Base-by-base conservation (phyloP, 805 yeast genomes). In the Osmozyma mogii region DNA sequence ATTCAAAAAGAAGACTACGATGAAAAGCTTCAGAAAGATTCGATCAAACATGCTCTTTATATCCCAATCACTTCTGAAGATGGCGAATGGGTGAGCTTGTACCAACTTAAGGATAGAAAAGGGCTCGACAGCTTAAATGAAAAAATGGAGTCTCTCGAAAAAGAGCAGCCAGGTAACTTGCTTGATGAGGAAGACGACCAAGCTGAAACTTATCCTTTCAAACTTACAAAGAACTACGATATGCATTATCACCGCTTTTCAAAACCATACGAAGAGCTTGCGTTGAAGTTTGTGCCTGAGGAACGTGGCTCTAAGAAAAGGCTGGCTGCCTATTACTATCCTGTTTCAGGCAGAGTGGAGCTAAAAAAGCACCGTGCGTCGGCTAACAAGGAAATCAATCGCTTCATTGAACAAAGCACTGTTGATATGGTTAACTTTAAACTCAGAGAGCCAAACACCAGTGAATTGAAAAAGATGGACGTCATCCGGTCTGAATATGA, bases 331-430 rank as follows among this genome's bases (percentile, higher is more conserved):
- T 72, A 69, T 44, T 92, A 81, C 51, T 74, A 81, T 35, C 95
- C 96, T 6, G 61, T 89, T 11, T 62, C 71, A 9, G 85, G 88
- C 20, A 76, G 79, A 43, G 68, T 84, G 24, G 92, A 80, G 41
- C 72, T 92, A 50, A 85, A 83, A 61, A 80, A 89, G 51, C 77
- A 94, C 52, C 75, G 96, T 55, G 74, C 85, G 9, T 78, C 74
- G 22, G 65, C 74, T 27, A 70, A 63, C 41, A 45, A 58, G n/a
- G 68, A 64, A 31, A 58, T 75, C 40, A 70, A 70, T 40, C 70
- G 73, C 19, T 68, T 70, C 29, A 65, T 77, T 33, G 67, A 68
- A 33, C 75, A 69, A 18, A 58, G 70, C 31, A 74, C 82, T 15
- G 56, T 70, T 37, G 89, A 78, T 49, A 71, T 66, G 24, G 63